Evolutionary conservation across 73 alveolate species (phyloP).

Genomic region (Vitrella brassicaformis): DNA sequence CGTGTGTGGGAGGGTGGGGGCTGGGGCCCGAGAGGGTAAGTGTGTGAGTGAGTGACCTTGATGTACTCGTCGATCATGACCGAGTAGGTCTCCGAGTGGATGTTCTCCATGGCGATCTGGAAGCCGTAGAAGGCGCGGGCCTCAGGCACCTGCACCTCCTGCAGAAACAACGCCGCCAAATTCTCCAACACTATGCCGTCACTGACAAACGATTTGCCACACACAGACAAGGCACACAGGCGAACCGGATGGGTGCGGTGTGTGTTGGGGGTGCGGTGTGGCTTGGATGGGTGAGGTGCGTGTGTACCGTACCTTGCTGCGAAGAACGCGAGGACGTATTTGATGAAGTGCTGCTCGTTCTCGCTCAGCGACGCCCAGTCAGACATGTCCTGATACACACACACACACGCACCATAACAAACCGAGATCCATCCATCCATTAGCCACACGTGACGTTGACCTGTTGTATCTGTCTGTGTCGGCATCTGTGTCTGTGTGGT

Average conservation of each 20-base stretch:
- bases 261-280: neutral
- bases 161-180: conserved; percentile 57
- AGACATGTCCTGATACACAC: conserved; percentile 52
- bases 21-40: no score
- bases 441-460: neutral
- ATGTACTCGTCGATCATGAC: conserved; percentile 77
- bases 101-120: conserved; percentile 83
- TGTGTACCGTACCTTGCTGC: conserved; percentile 6
- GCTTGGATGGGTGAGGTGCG: neutral
- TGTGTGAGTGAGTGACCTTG: conserved; percentile 57
- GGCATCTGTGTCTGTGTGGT: neutral
- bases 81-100: conserved; percentile 87
- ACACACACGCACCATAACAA: no score
- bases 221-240: neutral
- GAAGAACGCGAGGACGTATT: conserved; percentile 65
- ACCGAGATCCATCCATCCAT: no score
- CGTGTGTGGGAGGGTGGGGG: no score
- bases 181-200: conserved; percentile 85
- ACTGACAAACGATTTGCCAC: conserved; percentile 20
- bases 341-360: conserved; percentile 67
- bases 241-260: neutral
- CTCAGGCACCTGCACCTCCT: conserved; percentile 74
- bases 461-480: neutral
- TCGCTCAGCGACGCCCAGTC: conserved; percentile 69
- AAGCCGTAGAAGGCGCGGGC: conserved; percentile 86